Conservation (phyloP, 2,329 filamentous ascomycete genomes). For the Colletotrichum tropicale region DNA sequence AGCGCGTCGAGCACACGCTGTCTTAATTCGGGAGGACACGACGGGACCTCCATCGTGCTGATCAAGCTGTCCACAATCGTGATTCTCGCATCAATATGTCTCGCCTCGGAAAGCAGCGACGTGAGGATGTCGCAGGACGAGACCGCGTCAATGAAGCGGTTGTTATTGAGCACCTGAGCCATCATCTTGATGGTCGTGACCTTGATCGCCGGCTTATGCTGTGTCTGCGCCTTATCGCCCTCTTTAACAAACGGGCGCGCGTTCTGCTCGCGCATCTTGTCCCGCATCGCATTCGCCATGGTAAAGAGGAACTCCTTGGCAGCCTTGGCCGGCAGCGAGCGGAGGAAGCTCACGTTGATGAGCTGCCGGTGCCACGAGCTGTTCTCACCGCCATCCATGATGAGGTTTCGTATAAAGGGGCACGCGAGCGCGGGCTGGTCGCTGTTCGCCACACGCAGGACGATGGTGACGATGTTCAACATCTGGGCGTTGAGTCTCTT, state of each 20-base stretch:
- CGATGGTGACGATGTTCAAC: constrained; percentile 16
- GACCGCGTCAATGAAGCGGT: constrained; percentile 26
- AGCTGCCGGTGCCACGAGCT: constrained; percentile 37
- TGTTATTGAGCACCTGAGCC: constrained; percentile 34
- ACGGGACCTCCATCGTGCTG: constrained; percentile 22
- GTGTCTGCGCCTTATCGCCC: neutral
- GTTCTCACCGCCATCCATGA: constrained; percentile 30
- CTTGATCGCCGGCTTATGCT: constrained; percentile 26
- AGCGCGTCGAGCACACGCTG: constrained; percentile 28
- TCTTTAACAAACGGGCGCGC: neutral
- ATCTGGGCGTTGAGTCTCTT: constrained; percentile 21
- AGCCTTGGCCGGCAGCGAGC: constrained; percentile 26
- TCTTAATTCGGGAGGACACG: constrained; percentile 12
- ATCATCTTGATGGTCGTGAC: constrained; percentile 42
- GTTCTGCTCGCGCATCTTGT: constrained; percentile 31
- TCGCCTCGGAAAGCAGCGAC: constrained; percentile 29
- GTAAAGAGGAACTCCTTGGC: constrained; percentile 29
- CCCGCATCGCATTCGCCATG: constrained; percentile 29
- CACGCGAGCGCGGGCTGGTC: constrained; percentile 33
- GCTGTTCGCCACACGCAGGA: constrained; percentile 26
- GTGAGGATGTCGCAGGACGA: constrained; percentile 31
- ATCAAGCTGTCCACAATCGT: constrained; percentile 32
- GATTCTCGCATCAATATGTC: constrained; percentile 35
- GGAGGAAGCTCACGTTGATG: constrained; percentile 29
- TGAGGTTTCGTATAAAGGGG: constrained; percentile 31